Conservation (phyloP, 257 asterid genomes). For the Nicotiana noctiflora region DNA sequence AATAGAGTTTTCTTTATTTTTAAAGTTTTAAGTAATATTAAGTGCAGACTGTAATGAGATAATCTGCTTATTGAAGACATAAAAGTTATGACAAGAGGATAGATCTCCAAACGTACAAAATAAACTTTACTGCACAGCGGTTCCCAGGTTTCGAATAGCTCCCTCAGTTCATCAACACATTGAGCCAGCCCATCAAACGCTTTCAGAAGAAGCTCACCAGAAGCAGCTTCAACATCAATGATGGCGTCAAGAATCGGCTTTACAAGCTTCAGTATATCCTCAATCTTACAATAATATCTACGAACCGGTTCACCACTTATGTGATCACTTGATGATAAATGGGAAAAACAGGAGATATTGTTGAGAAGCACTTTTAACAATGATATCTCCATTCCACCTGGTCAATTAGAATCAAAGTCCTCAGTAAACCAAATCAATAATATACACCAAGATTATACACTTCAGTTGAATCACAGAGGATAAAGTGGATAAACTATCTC, state of each 20-base stretch:
- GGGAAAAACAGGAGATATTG: slow-evolving; percentile 44
- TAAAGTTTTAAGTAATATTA: background rate
- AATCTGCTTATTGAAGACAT: background rate
- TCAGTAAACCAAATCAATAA: slow-evolving; percentile 6
- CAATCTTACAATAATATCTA: slow-evolving; percentile 46
- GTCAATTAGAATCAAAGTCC: slow-evolving; percentile 16
- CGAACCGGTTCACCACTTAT: slow-evolving; percentile 51
- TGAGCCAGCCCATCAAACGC: slow-evolving; percentile 44
- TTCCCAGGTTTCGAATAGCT: slow-evolving; percentile 56
- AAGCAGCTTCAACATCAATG: slow-evolving; percentile 34
- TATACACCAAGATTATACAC: background rate
- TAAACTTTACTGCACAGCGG: slow-evolving; percentile 76
- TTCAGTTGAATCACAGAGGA: slow-evolving; percentile 1
- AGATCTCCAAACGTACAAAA: slow-evolving; percentile 52
- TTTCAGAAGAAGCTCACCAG: slow-evolving; percentile 54
- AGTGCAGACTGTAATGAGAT: background rate
- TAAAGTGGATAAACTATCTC: background rate
- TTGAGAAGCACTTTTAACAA: slow-evolving; percentile 56
- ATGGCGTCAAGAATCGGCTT: slow-evolving; percentile 58
- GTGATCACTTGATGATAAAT: slow-evolving; percentile 46
- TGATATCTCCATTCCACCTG: slow-evolving; percentile 73
- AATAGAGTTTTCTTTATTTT: background rate
- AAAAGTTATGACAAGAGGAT: background rate
- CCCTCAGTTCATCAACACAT: slow-evolving; percentile 55
- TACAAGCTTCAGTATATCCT: slow-evolving; percentile 53